Base-by-base conservation (phyloP, 2,329 filamentous ascomycete species). In the Xylariaceae sp. region DNA sequence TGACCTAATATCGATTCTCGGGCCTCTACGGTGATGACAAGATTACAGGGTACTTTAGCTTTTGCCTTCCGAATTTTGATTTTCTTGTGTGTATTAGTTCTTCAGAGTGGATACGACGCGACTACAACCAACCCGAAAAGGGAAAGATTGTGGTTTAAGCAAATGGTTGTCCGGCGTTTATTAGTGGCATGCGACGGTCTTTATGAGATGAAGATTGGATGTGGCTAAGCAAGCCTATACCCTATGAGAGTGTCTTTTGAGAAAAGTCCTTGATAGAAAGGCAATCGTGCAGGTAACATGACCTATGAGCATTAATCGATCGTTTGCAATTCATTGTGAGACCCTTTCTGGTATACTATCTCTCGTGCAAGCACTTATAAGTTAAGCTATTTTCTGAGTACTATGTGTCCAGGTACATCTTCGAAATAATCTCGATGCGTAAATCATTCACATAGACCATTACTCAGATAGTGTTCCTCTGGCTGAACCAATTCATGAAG, bases 41-140 rank as follows among this genome's bases (percentile, higher is more conserved):
- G 50, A 42, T 52, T 33, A 16, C 16, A 24, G 33, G 32, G 50
- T 23, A 24, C 16, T 3, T 30, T 50, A 16, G 15, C 11, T 42
- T 21, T 48, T 53, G 24, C 36, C 27, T 42, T 32, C 21, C 9
- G 18, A 9, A 33, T n/a, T 50, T 39, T 41, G 54, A 26, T 42
- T 40, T 62, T 62, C 57, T 58, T 53, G 43, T 58, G 64, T 61
- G 57, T 63, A 58, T 59, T 59, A 55, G 21, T 49, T 47, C 35
- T 24, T 33, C 21, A 32, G 13, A 21, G 15, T 27, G 24, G 23
- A 47, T 30, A 29, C 8, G 33, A 46, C 29, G 21, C 27, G 21
- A 29, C 16, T 21, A 33, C 26, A n/a, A 39, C 36, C 24, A 45
- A 49, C 20, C n/a, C 33, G 24, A 32, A 35, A 32, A 20, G 15